A percentile compares a stretch with the other conserved stretches of the same genome.
Conservation (phyloP, 1,284 basidiomycete species). For the Moesziomyces sp. region DNA sequence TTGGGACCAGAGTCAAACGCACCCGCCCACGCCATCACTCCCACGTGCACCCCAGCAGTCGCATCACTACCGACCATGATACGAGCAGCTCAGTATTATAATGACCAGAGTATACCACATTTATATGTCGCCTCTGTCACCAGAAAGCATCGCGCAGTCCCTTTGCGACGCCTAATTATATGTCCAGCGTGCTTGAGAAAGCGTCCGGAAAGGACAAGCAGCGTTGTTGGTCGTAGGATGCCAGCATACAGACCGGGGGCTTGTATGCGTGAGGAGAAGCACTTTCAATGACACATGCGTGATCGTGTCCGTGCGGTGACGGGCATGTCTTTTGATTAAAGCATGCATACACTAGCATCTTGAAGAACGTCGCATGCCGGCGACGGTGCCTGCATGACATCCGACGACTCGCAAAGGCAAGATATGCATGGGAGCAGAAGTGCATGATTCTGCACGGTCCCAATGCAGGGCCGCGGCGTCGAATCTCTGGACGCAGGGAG, state of each 20-base stretch:
- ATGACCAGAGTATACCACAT: neutral
- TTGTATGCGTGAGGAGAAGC: too few species aligned
- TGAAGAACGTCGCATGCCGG: too few species aligned
- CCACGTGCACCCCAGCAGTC: conserved; percentile 19
- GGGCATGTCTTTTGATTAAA: too few species aligned
- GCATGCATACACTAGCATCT: too few species aligned
- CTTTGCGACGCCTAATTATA: neutral
- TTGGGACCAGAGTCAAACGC: conserved; percentile 8
- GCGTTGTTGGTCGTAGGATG: too few species aligned
- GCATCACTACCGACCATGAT: conserved; percentile 7
- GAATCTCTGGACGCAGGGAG: neutral
- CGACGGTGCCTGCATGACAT: too few species aligned
- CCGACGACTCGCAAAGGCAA: neutral
- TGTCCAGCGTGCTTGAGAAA: neutral
- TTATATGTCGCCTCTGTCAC: neutral
- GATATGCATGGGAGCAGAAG: neutral
- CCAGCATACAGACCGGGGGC: too few species aligned
- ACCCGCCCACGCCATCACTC: neutral
- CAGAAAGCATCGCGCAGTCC: neutral
- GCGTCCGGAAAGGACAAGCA: too few species aligned
- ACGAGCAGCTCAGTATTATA: neutral
- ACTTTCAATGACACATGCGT: too few species aligned
- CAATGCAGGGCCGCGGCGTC: neutral
- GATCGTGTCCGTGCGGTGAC: too few species aligned
- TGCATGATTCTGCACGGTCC: neutral